phyloP scores from a whole-genome alignment of 2,329 filamentous ascomycete genomes.

The Catunica adiposa region DNA sequence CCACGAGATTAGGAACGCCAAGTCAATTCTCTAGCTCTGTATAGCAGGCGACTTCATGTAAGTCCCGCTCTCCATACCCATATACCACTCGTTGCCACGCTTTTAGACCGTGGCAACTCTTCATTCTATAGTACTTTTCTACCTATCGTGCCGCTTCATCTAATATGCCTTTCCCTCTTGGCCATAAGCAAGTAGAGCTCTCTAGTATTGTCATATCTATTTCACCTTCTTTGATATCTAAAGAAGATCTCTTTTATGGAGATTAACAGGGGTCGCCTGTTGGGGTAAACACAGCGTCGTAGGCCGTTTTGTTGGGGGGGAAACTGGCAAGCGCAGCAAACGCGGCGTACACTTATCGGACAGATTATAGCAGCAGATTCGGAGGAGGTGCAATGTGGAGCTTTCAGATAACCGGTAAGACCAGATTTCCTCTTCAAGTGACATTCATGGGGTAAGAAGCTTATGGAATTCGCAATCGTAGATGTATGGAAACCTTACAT shows the following conservation, averaged over 20 bases:
- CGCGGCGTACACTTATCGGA: not conserved
- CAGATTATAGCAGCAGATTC: too few relatives aligned
- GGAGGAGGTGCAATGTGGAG: too few relatives aligned
- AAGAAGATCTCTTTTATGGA: not conserved
- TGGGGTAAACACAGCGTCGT: not conserved
- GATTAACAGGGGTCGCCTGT: not conserved
- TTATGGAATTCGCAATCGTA: too few relatives aligned
- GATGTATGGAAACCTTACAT: too few relatives aligned
- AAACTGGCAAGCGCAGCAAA: not conserved
- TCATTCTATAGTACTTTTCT: too few relatives aligned
- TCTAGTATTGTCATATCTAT: not conserved
- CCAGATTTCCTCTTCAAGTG: too few relatives aligned
- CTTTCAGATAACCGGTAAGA: too few relatives aligned
- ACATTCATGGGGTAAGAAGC: too few relatives aligned
- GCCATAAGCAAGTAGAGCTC: too few relatives aligned
- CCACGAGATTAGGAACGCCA: not conserved
- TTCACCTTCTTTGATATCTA: not conserved
- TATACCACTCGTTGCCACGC: not conserved
- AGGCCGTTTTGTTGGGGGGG: not conserved
- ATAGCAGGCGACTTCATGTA: not conserved
- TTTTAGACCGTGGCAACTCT: not conserved
- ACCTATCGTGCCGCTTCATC: too few relatives aligned
- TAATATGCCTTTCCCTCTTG: too few relatives aligned
- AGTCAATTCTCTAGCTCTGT: not conserved
- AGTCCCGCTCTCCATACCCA: not conserved